These are phyloP conservation scores for Fusarium haematococcum DNA, from an alignment of 2,329 filamentous ascomycete species.

Conservation along the genomic window DNA sequence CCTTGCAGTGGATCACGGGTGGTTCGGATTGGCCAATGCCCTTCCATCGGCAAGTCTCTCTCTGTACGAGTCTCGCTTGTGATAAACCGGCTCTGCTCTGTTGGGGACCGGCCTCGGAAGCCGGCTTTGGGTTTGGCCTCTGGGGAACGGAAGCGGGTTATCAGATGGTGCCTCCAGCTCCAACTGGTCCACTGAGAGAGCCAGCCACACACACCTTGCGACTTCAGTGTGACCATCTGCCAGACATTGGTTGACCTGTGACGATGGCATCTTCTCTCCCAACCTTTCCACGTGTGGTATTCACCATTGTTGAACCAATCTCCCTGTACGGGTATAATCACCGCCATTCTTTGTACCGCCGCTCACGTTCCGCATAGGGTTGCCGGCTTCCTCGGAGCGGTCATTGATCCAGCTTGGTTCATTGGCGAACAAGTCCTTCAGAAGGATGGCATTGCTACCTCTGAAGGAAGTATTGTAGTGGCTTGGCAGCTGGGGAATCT, in stretches of 20 bases:
- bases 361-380: conserved; percentile 57
- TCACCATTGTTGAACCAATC: conserved; percentile 76
- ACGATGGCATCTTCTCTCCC: conserved; percentile 73
- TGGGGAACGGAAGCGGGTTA: neutral
- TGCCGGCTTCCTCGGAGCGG: conserved; percentile 67
- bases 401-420: conserved; percentile 71
- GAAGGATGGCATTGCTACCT: conserved; percentile 49
- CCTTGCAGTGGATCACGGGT: neutral
- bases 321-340: conserved; percentile 66
- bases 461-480: conserved; percentile 65
- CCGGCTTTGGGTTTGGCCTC: neutral
- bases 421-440: conserved; percentile 69
- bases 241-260: neutral
- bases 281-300: conserved; percentile 71
- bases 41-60: neutral
- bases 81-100: neutral
- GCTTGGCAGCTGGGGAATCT: conserved; percentile 77
- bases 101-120: neutral
- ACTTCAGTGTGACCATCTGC: conserved; percentile 1
- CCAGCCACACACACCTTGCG: neutral
- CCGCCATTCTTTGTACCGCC: neutral
- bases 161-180: neutral
- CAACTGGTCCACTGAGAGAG: neutral
- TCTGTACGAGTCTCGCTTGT: neutral
- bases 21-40: neutral